Evolutionary conservation across 139 green algal species (phyloP), one percentile per base, ranked within the genome.

Genomic region (Gonium pectorale): DNA sequence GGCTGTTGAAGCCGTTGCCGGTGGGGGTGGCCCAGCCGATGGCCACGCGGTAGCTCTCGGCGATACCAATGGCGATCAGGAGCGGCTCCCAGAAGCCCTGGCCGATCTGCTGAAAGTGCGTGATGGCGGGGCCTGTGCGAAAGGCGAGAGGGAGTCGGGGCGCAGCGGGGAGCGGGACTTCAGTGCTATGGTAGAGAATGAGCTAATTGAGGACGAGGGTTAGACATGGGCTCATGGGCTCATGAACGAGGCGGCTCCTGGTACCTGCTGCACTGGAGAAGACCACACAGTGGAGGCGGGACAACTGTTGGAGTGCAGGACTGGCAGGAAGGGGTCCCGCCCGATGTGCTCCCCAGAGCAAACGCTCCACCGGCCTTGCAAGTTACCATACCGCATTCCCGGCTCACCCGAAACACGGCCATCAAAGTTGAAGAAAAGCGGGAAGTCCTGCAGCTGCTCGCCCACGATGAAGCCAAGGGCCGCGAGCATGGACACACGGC

Each of bases 51-150:
- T 90, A 94, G 19, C 85, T 69, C 91, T 97, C 93, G 19, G 67
- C 60, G 8, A 96, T 38, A 66, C 87, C 92, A 69, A 96, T 96
- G 79, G 70, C 74, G 37, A 95, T 72, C 37, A 95, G 54, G 27
- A 97, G 92, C n/a, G 91, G 85, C 90, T 93, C 91, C 89, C 90
- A 93, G 77, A 91, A 92, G 24, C 73, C 70, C 51, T 85, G 79
- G 83, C 87, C 88, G 27, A 96, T 89, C 90, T 97, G 92, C 87
- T 94, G 89, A 91, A 98, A 96, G 75, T 96, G 94, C 87, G 92
- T 91, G 85, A 97, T 96, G 72, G 93, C 93, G 7, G 92, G 94
- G 83, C 92, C 90, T 89, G 85, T 54, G 84, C 2, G 19, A 19
- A 27, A 33, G 49, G 21, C 33, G 29, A 37, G 29, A 84, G 19